Conservation (phyloP, 345 rosid genomes). For the Erodium maritimum region DNA sequence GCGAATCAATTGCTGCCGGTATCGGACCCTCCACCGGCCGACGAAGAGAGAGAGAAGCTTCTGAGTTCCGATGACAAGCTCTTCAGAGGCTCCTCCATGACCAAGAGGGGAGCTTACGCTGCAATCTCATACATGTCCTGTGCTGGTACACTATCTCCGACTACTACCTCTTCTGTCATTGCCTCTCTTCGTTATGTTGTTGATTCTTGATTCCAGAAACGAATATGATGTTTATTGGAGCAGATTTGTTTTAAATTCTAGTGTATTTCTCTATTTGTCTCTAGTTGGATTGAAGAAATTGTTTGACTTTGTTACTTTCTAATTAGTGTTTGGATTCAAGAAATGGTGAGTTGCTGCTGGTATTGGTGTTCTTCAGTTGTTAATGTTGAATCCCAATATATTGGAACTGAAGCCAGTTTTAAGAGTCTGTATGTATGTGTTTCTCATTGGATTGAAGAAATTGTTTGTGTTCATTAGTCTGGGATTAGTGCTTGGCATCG, state of each 20-base stretch:
- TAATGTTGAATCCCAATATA: too few relatives aligned
- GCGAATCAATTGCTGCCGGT: constrained; percentile 56
- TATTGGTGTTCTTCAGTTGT: too few relatives aligned
- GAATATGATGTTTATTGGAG: too few relatives aligned
- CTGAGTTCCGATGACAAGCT: constrained; percentile 52
- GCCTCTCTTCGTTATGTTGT: not conserved
- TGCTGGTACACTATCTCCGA: constrained; percentile 38
- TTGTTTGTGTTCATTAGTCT: too few relatives aligned
- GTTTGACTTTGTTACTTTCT: not conserved
- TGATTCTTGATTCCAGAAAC: not conserved
- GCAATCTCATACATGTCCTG: constrained; percentile 89
- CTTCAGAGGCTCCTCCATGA: constrained; percentile 90
- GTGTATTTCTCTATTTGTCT: not conserved
- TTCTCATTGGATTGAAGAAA: too few relatives aligned
- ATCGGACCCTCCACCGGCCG: constrained; percentile 37
- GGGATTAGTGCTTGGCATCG: too few relatives aligned
- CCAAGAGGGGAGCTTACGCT: constrained; percentile 77
- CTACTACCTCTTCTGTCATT: not conserved
- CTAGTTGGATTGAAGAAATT: not conserved
- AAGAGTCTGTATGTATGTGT: too few relatives aligned
- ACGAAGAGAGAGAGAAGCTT: constrained; percentile 43
- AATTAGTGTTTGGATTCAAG: not conserved
- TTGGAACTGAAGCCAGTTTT: too few relatives aligned
- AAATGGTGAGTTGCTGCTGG: too few relatives aligned
- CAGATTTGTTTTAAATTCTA: not conserved